Evolutionary conservation across 2,329 filamentous ascomycete genomes (phyloP).

Genomic region (Fusarium redolens): DNA sequence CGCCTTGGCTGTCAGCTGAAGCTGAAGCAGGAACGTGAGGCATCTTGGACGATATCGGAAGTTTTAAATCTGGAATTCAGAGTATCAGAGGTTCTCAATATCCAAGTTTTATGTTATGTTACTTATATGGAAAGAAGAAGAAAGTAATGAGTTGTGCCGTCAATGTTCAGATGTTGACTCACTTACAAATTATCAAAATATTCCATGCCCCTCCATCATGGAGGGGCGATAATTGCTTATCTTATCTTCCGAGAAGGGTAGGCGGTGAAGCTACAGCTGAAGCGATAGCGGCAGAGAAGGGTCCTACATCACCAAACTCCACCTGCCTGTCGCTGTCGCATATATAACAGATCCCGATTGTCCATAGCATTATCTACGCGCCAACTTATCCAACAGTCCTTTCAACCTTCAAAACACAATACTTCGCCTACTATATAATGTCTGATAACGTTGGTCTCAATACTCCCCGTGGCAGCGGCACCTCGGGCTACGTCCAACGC

Average conservation of each 20-base stretch:
- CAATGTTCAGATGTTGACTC: slow-evolving; percentile 28
- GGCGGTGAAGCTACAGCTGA: slow-evolving; percentile 1
- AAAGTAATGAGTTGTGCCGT: background rate
- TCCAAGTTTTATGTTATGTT: background rate
- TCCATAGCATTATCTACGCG: background rate
- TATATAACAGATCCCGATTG: slow-evolving; percentile 6
- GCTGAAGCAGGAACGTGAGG: slow-evolving; percentile 48
- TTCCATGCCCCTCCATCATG: slow-evolving; percentile 35
- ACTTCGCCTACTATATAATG: slow-evolving; percentile 63
- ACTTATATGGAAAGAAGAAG: background rate
- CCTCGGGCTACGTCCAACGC: slow-evolving; percentile 96
- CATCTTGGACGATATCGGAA: slow-evolving; percentile 39
- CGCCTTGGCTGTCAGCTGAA: slow-evolving; percentile 9
- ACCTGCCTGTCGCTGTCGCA: slow-evolving; percentile 14
- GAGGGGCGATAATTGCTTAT: slow-evolving; percentile 29
- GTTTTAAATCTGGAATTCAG: background rate
- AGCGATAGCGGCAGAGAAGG: slow-evolving; percentile 11
- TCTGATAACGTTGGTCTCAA: slow-evolving; percentile 96
- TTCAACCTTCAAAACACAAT: background rate
- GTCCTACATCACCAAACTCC: slow-evolving; percentile 32
- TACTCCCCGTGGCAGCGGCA: slow-evolving; percentile 93
- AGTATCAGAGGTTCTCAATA: background rate
- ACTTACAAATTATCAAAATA: slow-evolving; percentile 39
- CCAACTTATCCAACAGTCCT: background rate
- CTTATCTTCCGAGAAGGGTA: slow-evolving; percentile 25